Conservation (phyloP, 495 filamentous ascomycete genomes). For the Penicillium nucicola region DNA sequence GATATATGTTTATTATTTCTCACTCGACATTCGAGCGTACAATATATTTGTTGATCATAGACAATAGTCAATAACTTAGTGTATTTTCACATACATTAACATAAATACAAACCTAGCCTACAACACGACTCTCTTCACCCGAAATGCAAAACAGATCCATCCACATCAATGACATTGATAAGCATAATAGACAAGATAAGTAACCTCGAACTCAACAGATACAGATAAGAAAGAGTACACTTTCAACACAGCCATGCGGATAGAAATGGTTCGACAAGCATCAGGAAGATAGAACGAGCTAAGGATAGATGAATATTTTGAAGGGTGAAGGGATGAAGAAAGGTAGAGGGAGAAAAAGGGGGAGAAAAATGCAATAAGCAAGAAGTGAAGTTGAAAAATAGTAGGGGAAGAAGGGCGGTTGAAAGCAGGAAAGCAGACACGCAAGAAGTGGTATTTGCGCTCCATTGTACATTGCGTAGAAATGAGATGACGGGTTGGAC, state of each 20-base stretch:
- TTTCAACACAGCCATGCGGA: background rate
- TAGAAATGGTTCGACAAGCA: background rate
- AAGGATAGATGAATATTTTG: background rate
- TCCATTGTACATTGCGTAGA: slow-evolving; percentile 44
- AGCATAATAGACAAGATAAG: slow-evolving; percentile 6
- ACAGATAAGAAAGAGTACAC: slow-evolving; percentile 7
- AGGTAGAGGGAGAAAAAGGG: slow-evolving; percentile 7
- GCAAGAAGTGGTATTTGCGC: slow-evolving; percentile 46
- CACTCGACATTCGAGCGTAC: too few species aligned
- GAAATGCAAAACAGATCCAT: background rate
- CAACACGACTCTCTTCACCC: background rate
- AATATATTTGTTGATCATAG: too few species aligned
- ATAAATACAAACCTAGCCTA: slow-evolving; percentile 19
- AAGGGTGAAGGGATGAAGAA: background rate
- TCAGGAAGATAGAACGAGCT: background rate
- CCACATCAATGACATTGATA: slow-evolving; percentile 7
- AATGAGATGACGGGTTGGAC: slow-evolving; percentile 5
- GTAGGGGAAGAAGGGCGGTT: slow-evolving; percentile 10
- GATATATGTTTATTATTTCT: too few species aligned
- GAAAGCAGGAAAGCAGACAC: slow-evolving; percentile 21
- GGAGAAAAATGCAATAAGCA: slow-evolving; percentile 19
- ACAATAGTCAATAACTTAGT: too few species aligned
- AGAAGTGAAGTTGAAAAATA: slow-evolving; percentile 6
- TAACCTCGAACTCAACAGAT: slow-evolving; percentile 16
- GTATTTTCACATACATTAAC: slow-evolving; percentile 1